Evolutionary conservation across 768 basidiomycete genomes (phyloP), one percentile per base, ranked within the genome.

Genomic region (Boletus reticulatus): DNA sequence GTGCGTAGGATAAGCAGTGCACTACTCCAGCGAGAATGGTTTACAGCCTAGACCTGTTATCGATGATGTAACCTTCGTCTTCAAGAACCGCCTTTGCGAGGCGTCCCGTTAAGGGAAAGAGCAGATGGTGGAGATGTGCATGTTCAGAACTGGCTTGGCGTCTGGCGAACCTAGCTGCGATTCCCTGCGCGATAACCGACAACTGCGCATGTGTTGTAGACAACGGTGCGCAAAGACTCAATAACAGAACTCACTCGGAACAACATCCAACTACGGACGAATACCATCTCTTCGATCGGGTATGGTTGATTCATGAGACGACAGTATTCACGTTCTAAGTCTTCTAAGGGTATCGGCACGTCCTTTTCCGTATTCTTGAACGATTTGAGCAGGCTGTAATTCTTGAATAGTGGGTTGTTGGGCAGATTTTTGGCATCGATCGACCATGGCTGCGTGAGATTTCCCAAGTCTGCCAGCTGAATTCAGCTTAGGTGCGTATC

Each of bases 61-160:
- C 58, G 4, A 74, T 62, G 8, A 52, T 56, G 41, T 69, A 52
- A 13, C 82, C 85, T 51, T 78, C 76, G 8, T 84, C 81, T 63
- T 88, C 80, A 39, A 89, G 67, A 16, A 82, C 78, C 20, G 68
- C 69, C 64, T 73, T 82, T 9, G 92, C 89, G 37, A 92, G 64
- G 20, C 72, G 70, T 31, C 91, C 92, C 45, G 89, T 72, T 22
- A 83, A 57, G 14, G 81, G 84, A 70, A 90, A 91, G 10, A 76
- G 64, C 2, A 54, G 50, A 12, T 50, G 56, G 39, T 79, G 76
- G 45, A 78, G 58, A 43, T 72, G 74, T 8, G 94, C 94, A 42
- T 76, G 75, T 69, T 93, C 92, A 0, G 93, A 95, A 67, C 90
- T 94, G 4, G 94, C 93, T 71, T 97, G 94, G 19, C 91, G 83